phyloP scores from a whole-genome alignment of 768 basidiomycete genomes.

The Mycena amicta region DNA sequence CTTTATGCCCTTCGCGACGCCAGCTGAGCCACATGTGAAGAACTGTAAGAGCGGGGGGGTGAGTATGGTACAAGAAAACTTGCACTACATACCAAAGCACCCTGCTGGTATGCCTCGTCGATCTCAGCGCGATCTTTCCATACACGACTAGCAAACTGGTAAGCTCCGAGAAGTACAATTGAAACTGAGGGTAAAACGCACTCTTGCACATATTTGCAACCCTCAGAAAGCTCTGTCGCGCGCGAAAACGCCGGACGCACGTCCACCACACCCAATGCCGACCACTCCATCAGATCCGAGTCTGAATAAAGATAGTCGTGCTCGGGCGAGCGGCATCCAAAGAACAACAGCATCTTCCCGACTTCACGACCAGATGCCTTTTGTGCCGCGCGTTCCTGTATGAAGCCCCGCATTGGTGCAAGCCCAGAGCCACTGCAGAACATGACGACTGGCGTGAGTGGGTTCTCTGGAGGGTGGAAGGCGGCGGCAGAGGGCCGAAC shows the following conservation, averaged over 20 bases:
- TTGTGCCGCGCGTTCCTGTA: constrained; percentile 52
- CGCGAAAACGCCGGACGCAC: constrained; percentile 47
- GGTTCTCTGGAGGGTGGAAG: constrained; percentile 47
- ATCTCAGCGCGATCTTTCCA: constrained; percentile 46
- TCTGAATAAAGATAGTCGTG: constrained; percentile 47
- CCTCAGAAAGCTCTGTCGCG: constrained; percentile 29
- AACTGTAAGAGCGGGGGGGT: constrained; percentile 30
- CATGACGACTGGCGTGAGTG: constrained; percentile 43
- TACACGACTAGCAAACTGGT: constrained; percentile 34
- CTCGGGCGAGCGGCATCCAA: constrained; percentile 46
- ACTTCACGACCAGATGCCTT: constrained; percentile 45
- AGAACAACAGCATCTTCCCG: constrained; percentile 45
- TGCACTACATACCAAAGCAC: constrained; percentile 36
- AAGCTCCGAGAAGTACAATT: neutral
- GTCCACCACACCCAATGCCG: constrained; percentile 42
- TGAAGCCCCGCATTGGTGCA: constrained; percentile 53
- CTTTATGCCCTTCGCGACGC: constrained; percentile 43
- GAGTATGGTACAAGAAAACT: neutral
- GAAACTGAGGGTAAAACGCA: constrained; percentile 22
- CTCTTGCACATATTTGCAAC: constrained; percentile 44
- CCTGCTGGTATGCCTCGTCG: constrained; percentile 30
- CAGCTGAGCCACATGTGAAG: constrained; percentile 46
- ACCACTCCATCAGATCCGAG: constrained; percentile 46
- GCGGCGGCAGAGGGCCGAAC: constrained; percentile 40
- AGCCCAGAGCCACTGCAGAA: constrained; percentile 51